Conservation (phyloP, 768 basidiomycete species). For the Pulveroboletus sp. region DNA sequence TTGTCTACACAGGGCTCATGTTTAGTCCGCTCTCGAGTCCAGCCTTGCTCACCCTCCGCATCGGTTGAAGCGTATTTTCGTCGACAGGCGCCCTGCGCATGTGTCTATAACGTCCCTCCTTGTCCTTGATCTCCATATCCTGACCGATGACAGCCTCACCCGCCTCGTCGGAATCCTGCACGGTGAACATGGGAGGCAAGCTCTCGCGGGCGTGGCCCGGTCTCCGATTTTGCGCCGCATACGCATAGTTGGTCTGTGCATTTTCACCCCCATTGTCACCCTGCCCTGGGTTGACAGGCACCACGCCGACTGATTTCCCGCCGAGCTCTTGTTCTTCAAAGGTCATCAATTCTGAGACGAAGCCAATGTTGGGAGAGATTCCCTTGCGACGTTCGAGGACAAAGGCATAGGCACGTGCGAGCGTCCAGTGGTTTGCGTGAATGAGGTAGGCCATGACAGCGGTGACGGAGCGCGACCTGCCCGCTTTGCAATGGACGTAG, state of each 20-base stretch:
- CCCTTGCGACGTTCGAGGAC: slow-evolving; percentile 91
- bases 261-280: slow-evolving; percentile 22
- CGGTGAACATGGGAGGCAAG: slow-evolving; percentile 37
- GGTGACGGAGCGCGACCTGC: slow-evolving; percentile 93
- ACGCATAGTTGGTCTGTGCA: slow-evolving; percentile 37
- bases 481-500: slow-evolving; percentile 96
- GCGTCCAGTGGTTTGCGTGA: slow-evolving; percentile 95
- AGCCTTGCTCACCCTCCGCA: slow-evolving; percentile 89
- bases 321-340: slow-evolving; percentile 91
- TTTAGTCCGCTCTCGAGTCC: slow-evolving; percentile 73
- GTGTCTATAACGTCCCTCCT: slow-evolving; percentile 82
- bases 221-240: slow-evolving; percentile 48
- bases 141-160: slow-evolving; percentile 53
- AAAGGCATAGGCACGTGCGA: slow-evolving; percentile 87
- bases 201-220: slow-evolving; percentile 73
- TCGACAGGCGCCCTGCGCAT: slow-evolving; percentile 85
- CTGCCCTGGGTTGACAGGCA: slow-evolving; percentile 14
- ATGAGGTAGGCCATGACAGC: slow-evolving; percentile 98
- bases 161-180: slow-evolving; percentile 26
- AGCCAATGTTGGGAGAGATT: slow-evolving; percentile 96
- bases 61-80: slow-evolving; percentile 83
- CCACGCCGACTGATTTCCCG: slow-evolving; percentile 40
- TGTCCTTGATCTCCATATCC: slow-evolving; percentile 89
- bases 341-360: slow-evolving; percentile 95
- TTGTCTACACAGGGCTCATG: neutral